Evolutionary conservation across 228 moss, liverwort and hornwort genomes (phyloP).

Genomic region (Sphagnum fallax): DNA sequence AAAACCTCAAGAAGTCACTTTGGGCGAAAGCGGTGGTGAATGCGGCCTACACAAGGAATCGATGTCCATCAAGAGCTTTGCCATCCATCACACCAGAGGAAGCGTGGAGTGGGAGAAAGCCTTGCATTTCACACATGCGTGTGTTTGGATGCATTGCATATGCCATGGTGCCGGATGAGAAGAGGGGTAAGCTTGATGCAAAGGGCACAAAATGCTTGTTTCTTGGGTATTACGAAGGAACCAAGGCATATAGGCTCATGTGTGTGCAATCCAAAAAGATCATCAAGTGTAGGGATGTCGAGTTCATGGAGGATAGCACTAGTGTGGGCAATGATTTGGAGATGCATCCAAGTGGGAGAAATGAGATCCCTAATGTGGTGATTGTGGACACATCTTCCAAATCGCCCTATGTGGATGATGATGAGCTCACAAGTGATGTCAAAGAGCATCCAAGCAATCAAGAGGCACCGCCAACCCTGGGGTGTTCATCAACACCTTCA

Average conservation of each 20-base stretch:
- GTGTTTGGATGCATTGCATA: slow-evolving; percentile 3
- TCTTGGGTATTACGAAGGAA: neutral
- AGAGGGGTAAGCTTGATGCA: slow-evolving; percentile 2
- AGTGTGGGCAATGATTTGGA: neutral
- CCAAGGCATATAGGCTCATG: slow-evolving; percentile 3
- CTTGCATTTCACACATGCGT: slow-evolving; percentile 1
- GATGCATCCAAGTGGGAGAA: neutral
- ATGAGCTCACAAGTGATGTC: too few relatives aligned
- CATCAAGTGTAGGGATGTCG: neutral
- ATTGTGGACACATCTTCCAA: too few relatives aligned
- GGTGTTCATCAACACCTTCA: too few relatives aligned
- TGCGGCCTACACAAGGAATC: slow-evolving; percentile 1
- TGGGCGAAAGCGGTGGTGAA: neutral
- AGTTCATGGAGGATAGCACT: slow-evolving; percentile 1
- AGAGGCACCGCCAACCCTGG: too few relatives aligned
- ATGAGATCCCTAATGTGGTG: too few relatives aligned
- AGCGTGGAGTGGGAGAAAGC: slow-evolving; percentile 4
- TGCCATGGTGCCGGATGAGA: slow-evolving; percentile 1
- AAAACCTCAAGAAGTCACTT: too few relatives aligned
- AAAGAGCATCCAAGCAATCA: too few relatives aligned
- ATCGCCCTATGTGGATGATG: too few relatives aligned
- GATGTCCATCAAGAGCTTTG: slow-evolving; percentile 1
- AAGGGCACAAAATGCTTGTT: neutral
- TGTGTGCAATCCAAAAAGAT: neutral
- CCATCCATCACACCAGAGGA: neutral